Base-by-base conservation (phyloP, 2,329 filamentous ascomycete genomes). In the Metarhizium robertsii region DNA sequence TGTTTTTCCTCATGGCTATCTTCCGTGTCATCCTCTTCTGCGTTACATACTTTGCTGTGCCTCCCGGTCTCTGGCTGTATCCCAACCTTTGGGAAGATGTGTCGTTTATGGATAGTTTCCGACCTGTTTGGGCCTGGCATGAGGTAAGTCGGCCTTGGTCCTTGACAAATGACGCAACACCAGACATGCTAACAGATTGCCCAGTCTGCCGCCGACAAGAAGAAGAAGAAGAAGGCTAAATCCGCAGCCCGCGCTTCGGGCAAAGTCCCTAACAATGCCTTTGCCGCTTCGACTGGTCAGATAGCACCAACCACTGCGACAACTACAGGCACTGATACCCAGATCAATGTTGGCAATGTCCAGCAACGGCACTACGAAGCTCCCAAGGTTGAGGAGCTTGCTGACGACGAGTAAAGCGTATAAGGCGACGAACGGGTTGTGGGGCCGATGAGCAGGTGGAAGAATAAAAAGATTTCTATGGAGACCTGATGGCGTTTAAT, bases 41-140 rank as follows among this genome's bases (percentile, higher is more conserved):
- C 68, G 74, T 95, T 69, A 97, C 94, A 25, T 91, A 95, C 73
- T 95, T 97, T 67, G 79, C 80, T 16, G 79, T 84, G 1, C 77
- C 92, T 3, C 94, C 94, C 2, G 94, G 94, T 65, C 79, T 99
- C n/a, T 99, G 94, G 94, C 79, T 99, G 48, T 99, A 92, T 74
- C 94, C 94, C 51, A 99, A 99, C 68, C 76, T 99, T 20, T 99
- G 96, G 77, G 94, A 99, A 71, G 94, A 99, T 68, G 94, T 99
- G 32, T 95, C 92, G 7, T 97, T 99, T 75, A 87, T 99, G 72
- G 94, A 99, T 69, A 95, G 89, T 66, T 99, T 99, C 80, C 87
- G 87, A 67, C 94, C 94, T 20, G 74, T 96, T 6, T 99, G 94
- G 92, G 94, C 90, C 58, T 99, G 94, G 94, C 94, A 99, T 71